Conservation (phyloP, 164 flowering plant genomes). For the Cinnamomum chago region DNA sequence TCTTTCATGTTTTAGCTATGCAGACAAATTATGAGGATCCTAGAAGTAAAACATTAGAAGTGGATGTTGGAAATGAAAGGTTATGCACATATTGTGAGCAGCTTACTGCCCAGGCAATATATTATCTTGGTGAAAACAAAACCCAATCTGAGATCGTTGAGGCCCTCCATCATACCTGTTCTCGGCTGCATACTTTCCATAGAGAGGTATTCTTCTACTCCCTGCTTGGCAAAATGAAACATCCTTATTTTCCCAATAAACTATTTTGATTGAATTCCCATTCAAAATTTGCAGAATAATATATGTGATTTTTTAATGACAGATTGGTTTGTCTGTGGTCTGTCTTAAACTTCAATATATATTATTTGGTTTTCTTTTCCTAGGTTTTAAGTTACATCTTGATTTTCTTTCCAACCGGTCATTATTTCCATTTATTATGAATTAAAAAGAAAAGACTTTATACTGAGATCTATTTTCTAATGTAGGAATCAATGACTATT, state of each 20-base stretch:
- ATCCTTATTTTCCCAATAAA: background rate
- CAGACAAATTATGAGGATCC: slow-evolving; percentile 17
- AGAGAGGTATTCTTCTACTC: slow-evolving; percentile 37
- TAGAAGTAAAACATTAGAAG: slow-evolving; percentile 20
- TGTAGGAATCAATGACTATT: no score
- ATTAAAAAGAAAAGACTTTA: no score
- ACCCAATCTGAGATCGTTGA: slow-evolving; percentile 63
- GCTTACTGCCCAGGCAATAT: slow-evolving; percentile 47
- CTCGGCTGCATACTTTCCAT: slow-evolving; percentile 41
- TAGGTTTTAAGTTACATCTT: no score
- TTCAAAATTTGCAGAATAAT: no score
- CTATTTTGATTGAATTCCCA: no score
- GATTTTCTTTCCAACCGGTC: background rate
- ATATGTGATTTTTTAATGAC: no score
- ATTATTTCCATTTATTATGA: background rate
- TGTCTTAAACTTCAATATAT: no score
- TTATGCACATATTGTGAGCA: slow-evolving; percentile 72
- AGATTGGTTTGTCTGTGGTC: no score
- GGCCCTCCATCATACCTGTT: slow-evolving; percentile 56
- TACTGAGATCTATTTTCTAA: no score
- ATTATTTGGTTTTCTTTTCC: no score
- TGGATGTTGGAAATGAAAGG: slow-evolving; percentile 25
- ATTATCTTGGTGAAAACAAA: slow-evolving; percentile 51
- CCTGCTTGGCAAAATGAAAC: background rate
- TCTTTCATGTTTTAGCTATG: slow-evolving; percentile 22